phyloP scores from a whole-genome alignment of 2,329 filamentous ascomycete species.

The Phialophora chinensis region DNA sequence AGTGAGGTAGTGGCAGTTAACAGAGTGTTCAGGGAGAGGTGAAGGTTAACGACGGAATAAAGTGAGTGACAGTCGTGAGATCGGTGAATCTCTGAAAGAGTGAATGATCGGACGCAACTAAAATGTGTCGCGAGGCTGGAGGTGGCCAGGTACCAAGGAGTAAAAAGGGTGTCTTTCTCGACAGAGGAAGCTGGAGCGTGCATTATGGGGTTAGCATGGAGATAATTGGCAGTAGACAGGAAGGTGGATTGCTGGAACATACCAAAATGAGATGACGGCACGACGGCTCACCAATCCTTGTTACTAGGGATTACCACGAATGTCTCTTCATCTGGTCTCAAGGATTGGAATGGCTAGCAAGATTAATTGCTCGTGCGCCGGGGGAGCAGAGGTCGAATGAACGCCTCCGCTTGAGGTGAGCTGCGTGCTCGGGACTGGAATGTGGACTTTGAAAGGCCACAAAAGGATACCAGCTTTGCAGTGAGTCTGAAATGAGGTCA shows the following conservation, averaged over 20 bases:
- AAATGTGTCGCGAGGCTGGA: constrained; percentile 42
- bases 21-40: background rate
- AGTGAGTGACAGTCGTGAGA: constrained; percentile 39
- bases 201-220: constrained; percentile 24
- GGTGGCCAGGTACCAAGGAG: constrained; percentile 38
- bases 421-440: constrained; percentile 43
- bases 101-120: constrained; percentile 37
- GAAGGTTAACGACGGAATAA: constrained; percentile 32
- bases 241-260: constrained; percentile 25
- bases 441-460: constrained; percentile 41
- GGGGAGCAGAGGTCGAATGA: constrained; percentile 53
- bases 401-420: constrained; percentile 51
- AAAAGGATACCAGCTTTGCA: constrained; percentile 31
- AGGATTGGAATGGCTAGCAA: constrained; percentile 47
- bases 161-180: constrained; percentile 32
- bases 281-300: constrained; percentile 35
- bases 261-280: constrained; percentile 38
- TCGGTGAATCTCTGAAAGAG: constrained; percentile 30
- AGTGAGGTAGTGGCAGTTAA: constrained; percentile 13
- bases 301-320: constrained; percentile 44
- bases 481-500: constrained; percentile 29
- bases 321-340: constrained; percentile 50
- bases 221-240: constrained; percentile 24
- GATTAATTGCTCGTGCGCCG: constrained; percentile 44
- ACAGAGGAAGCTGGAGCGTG: constrained; percentile 35